These are phyloP conservation scores for Penicillium coffeae DNA, from an alignment of 495 filamentous ascomycete genomes.

Conservation along the genomic window DNA sequence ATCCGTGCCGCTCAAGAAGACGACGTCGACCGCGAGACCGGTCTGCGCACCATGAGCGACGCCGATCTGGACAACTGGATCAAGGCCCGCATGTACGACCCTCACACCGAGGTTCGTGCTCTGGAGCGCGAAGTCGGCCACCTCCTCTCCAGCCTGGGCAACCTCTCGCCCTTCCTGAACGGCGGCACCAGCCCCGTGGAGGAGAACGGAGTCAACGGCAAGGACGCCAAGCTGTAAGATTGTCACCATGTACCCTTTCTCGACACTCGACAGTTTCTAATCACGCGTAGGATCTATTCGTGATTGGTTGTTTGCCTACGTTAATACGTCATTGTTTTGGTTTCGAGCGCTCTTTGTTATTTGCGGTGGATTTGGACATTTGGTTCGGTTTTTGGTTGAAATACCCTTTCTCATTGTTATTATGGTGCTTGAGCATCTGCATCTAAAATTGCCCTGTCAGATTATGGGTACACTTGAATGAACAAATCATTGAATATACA, in stretches of 20 bases:
- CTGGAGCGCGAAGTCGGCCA: constrained; percentile 51
- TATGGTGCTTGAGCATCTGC: constrained; percentile 8
- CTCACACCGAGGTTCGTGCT: constrained; percentile 58
- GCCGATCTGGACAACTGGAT: constrained; percentile 75
- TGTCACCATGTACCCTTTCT: background rate
- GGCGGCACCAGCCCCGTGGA: constrained; percentile 17
- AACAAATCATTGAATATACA: no score
- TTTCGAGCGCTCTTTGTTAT: constrained; percentile 30
- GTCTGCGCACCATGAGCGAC: constrained; percentile 67
- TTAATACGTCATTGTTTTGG: constrained; percentile 17
- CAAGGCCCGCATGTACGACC: constrained; percentile 77
- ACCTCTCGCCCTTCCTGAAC: constrained; percentile 23
- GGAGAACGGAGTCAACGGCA: constrained; percentile 28
- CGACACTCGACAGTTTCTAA: background rate
- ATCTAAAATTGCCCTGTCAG: constrained; percentile 12
- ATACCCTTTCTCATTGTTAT: constrained; percentile 20
- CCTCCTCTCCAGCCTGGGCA: constrained; percentile 41
- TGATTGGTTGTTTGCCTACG: constrained; percentile 13
- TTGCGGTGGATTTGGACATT: constrained; percentile 7
- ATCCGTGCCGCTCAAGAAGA: constrained; percentile 85
- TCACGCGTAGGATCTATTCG: constrained; percentile 16
- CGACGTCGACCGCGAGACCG: constrained; percentile 75
- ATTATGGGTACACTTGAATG: no score
- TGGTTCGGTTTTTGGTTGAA: constrained; percentile 17
- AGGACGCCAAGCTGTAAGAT: constrained; percentile 44